phyloP scores from a whole-genome alignment of 305 asterid genomes.

The Fraxinus sp. region DNA sequence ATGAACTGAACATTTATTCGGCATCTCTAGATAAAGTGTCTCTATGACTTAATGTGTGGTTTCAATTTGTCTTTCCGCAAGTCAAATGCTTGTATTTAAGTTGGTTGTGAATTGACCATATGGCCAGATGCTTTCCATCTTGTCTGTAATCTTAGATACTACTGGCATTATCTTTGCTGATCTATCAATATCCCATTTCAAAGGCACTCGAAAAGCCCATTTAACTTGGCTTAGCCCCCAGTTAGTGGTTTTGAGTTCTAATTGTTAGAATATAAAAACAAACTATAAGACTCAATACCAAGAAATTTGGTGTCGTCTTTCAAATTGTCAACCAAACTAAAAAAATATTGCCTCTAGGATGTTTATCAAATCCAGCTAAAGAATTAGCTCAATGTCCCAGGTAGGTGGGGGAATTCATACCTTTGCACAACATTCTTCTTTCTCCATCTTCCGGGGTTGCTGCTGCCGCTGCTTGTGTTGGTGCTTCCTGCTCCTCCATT shows the following conservation, averaged over 20 bases:
- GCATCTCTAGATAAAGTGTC: neutral
- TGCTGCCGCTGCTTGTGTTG: neutral
- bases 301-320: neutral
- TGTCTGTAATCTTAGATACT: neutral
- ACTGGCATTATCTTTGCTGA: neutral
- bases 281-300: neutral
- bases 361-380: neutral
- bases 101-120: neutral
- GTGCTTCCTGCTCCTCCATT: neutral
- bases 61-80: neutral
- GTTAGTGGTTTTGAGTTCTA: neutral
- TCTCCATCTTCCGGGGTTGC: neutral
- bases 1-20: conserved; percentile 33
- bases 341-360: neutral
- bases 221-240: neutral
- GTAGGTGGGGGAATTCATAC: neutral
- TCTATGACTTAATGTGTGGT: neutral
- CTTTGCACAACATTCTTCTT: neutral
- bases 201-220: neutral
- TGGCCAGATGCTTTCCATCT: neutral
- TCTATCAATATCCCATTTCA: neutral
- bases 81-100: neutral
- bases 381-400: neutral
- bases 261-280: neutral
- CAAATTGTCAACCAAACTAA: neutral